These are phyloP conservation scores for Brassica hybrid DNA, from an alignment of 441 rosid genomes.

Conservation along the genomic window DNA sequence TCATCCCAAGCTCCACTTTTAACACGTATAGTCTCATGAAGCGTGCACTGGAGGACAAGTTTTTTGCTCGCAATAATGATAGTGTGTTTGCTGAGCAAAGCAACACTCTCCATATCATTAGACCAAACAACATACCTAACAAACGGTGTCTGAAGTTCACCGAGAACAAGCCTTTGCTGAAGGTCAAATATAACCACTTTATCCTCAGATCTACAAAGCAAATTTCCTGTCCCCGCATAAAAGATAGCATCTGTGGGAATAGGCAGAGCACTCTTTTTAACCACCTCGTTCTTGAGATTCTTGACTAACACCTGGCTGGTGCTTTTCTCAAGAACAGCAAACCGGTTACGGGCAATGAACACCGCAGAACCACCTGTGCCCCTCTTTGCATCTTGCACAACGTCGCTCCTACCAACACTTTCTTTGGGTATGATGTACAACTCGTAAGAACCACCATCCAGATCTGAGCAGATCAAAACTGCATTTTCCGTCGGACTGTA, in stretches of 20 bases:
- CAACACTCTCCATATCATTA: conserved; percentile 88
- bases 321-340: conserved; percentile 85
- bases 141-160: conserved; percentile 83
- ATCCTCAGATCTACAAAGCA: conserved; percentile 15
- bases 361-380: conserved; percentile 81
- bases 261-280: conserved; percentile 53
- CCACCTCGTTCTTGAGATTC: conserved; percentile 77
- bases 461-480: conserved; percentile 82
- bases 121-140: conserved; percentile 87
- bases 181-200: conserved; percentile 14
- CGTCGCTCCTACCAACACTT: conserved; percentile 66
- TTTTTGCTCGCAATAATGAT: conserved; percentile 80
- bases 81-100: conserved; percentile 87
- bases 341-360: conserved; percentile 74
- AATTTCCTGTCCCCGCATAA: conserved; percentile 7
- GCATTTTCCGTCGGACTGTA: conserved; percentile 92
- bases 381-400: conserved; percentile 80
- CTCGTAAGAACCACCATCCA: conserved; percentile 92
- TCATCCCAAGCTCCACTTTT: conserved; percentile 96
- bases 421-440: conserved; percentile 79
- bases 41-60: conserved; percentile 81
- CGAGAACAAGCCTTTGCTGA: conserved; percentile 62
- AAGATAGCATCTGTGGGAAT: conserved; percentile 7
- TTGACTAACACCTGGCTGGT: conserved; percentile 74
- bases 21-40: conserved; percentile 83